Evolutionary conservation across 2,329 filamentous ascomycete genomes (phyloP).

Genomic region (Ophiostoma novo-ulmi): DNA sequence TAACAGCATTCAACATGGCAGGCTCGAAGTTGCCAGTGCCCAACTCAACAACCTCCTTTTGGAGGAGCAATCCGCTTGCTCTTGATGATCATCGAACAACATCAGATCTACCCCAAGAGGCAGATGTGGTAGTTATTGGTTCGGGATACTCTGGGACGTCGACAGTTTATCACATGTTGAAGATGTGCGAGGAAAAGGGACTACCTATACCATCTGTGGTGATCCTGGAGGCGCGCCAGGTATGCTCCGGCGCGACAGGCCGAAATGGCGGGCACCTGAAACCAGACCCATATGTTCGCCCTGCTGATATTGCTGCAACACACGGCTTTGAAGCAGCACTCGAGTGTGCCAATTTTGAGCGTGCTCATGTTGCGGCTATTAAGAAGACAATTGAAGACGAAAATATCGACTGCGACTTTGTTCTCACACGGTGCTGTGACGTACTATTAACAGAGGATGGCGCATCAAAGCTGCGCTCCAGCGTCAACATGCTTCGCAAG

Average conservation of each 20-base stretch:
- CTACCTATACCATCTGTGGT: not conserved
- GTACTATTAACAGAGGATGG: not conserved
- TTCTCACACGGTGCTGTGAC: not conserved
- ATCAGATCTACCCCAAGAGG: not conserved
- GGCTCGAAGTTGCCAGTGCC: slow-evolving; percentile 1
- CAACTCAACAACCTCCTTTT: slow-evolving; percentile 10
- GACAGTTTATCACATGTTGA: slow-evolving; percentile 4
- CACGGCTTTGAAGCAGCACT: not conserved
- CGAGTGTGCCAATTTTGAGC: slow-evolving; percentile 10
- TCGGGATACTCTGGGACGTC: slow-evolving; percentile 6
- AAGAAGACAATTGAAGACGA: not conserved
- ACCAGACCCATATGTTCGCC: slow-evolving; percentile 9
- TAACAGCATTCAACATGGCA: not conserved
- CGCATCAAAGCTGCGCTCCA: not conserved
- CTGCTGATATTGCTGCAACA: not conserved
- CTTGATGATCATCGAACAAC: slow-evolving; percentile 2
- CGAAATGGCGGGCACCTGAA: slow-evolving; percentile 1
- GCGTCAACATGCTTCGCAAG: not conserved
- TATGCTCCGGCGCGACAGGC: slow-evolving; percentile 3
- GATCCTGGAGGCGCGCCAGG: slow-evolving; percentile 1
- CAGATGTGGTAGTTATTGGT: not conserved
- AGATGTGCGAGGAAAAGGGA: not conserved
- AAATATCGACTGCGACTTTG: not conserved
- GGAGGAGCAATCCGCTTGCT: not conserved
- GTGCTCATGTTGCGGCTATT: not conserved